Conservation (phyloP, 345 rosid genomes). For the Kernera saxatilis region DNA sequence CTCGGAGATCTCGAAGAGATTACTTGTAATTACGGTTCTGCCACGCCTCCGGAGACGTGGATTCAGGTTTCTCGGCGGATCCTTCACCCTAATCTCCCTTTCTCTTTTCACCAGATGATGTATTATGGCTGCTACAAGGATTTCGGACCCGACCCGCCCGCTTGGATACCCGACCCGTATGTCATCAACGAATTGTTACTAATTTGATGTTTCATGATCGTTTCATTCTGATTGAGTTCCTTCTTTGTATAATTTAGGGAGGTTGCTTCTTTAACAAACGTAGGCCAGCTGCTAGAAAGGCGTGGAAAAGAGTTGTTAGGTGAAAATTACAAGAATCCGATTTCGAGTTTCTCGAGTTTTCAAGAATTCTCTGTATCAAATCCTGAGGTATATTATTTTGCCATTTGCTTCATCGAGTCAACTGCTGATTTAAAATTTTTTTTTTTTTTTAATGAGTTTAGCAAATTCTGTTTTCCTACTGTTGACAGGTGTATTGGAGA, state of each 20-base stretch:
- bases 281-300: conserved; percentile 65
- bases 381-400: conserved; percentile 56
- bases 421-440: not conserved
- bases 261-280: conserved; percentile 54
- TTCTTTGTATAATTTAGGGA: conserved; percentile 37
- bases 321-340: conserved; percentile 59
- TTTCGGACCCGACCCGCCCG: conserved; percentile 85
- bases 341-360: conserved; percentile 73
- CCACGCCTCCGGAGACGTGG: conserved; percentile 60
- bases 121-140: conserved; percentile 75
- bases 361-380: conserved; percentile 81
- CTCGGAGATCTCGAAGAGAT: conserved; percentile 40
- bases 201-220: not conserved
- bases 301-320: conserved; percentile 73
- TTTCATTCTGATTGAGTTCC: not conserved
- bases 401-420: not conserved
- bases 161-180: conserved; percentile 89
- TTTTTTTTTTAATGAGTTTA: not conserved
- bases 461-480: not conserved
- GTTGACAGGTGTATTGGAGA: conserved; percentile 74
- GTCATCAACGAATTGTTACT: not conserved
- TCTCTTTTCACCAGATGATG: conserved; percentile 83
- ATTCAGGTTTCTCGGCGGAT: conserved; percentile 41
- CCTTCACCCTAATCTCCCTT: conserved; percentile 68
- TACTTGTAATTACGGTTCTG: conserved; percentile 30